A percentile compares a stretch with the other conserved stretches of the same genome.
Conservation (phyloP, 352 stramenopile species). For the Phytophthora palmivora region DNA sequence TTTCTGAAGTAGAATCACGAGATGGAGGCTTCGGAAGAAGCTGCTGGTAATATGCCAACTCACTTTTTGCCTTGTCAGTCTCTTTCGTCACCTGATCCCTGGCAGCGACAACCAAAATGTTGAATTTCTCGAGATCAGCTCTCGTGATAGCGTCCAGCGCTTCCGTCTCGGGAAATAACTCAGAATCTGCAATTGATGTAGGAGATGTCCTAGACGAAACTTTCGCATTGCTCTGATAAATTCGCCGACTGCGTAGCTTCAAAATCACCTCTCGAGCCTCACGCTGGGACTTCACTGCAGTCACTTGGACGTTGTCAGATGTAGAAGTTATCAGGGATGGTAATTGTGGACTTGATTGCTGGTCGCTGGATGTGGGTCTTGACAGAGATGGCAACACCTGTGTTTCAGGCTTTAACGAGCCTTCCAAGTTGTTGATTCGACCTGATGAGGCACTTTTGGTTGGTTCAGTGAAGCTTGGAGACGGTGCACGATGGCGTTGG, state of each 20-base stretch:
- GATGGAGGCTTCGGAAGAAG: constrained; percentile 42
- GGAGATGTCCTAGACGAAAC: not conserved
- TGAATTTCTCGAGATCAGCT: constrained; percentile 63
- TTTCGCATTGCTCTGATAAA: constrained; percentile 1
- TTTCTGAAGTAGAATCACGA: constrained; percentile 4
- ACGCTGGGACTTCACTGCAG: constrained; percentile 32
- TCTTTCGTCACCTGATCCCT: constrained; percentile 47
- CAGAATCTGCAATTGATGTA: constrained; percentile 15
- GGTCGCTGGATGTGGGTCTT: constrained; percentile 11
- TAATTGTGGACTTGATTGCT: not conserved
- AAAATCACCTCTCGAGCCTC: constrained; percentile 51
- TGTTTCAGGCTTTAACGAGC: not conserved
- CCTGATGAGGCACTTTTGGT: not conserved
- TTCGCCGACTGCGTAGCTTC: constrained; percentile 40
- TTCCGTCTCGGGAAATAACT: constrained; percentile 39
- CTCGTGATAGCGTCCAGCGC: constrained; percentile 38
- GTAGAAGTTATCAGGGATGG: not conserved
- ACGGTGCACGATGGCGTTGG: constrained; percentile 8
- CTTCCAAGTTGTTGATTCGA: not conserved
- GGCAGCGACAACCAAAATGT: constrained; percentile 53
- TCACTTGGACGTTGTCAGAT: constrained; percentile 6
- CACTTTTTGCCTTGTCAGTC: constrained; percentile 48
- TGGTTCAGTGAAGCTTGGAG: constrained; percentile 1
- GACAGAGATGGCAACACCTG: constrained; percentile 10
- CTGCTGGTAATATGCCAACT: constrained; percentile 66